These are phyloP conservation scores for Trichomonascaceae sp. DNA, from an alignment of 1,139 yeast genomes.

Conservation along the genomic window DNA sequence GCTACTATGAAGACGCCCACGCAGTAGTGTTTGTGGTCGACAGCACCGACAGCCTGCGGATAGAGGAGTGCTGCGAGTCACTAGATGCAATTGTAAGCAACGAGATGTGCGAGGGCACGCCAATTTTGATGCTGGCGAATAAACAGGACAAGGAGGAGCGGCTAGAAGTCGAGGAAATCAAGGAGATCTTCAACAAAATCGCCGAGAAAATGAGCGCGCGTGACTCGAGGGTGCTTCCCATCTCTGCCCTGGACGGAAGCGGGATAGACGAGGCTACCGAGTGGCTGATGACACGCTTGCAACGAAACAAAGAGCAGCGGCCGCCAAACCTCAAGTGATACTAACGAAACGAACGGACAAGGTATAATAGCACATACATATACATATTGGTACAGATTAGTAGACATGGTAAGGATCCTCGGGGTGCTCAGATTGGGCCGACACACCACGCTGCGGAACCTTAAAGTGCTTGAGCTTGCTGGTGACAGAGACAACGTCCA, in stretches of 20 bases:
- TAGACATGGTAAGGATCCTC: constrained; percentile 2
- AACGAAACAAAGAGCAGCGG: constrained; percentile 60
- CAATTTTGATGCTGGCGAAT: constrained; percentile 87
- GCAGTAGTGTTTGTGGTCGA: constrained; percentile 89
- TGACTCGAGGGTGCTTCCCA: constrained; percentile 80
- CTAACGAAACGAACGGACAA: too few relatives aligned
- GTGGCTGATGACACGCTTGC: constrained; percentile 70
- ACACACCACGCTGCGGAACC: constrained; percentile 3
- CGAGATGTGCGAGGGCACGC: constrained; percentile 60
- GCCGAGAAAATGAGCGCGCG: constrained; percentile 80
- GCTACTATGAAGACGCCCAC: constrained; percentile 75
- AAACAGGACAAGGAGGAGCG: constrained; percentile 85
- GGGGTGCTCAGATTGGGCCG: constrained; percentile 3
- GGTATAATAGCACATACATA: background rate
- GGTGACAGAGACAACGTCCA: constrained; percentile 41
- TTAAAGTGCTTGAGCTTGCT: constrained; percentile 15
- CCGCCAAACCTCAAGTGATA: constrained; percentile 40
- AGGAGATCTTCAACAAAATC: constrained; percentile 67
- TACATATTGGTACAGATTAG: background rate
- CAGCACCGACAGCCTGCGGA: constrained; percentile 69
- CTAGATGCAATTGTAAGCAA: constrained; percentile 36
- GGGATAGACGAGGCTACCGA: constrained; percentile 81
- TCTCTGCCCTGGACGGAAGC: constrained; percentile 71
- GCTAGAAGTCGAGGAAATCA: constrained; percentile 63
- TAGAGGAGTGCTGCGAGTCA: constrained; percentile 69